Conservation (phyloP, 192 early-diverging fungal genomes). For the Coemansia sp. region DNA sequence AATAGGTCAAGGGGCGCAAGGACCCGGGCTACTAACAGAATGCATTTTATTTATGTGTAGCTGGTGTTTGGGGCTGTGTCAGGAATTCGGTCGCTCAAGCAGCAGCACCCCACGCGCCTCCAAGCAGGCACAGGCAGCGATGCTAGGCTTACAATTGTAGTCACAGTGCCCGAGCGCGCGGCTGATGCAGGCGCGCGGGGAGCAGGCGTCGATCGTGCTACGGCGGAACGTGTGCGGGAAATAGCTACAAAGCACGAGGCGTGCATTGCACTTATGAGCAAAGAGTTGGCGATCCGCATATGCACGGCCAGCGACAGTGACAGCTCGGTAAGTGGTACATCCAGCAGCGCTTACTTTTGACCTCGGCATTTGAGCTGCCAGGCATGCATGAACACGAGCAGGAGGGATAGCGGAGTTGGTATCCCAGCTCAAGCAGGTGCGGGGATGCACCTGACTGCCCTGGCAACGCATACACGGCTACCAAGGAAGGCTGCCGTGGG, state of each 20-base stretch:
- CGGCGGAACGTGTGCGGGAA: constrained; percentile 5
- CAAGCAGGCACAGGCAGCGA: background rate
- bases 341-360: background rate
- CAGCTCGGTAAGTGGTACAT: constrained; percentile 26
- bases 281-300: constrained; percentile 29
- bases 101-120: constrained; percentile 24
- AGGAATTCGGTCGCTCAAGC: constrained; percentile 45
- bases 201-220: background rate
- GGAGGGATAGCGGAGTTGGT: background rate
- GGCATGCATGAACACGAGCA: background rate
- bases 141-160: constrained; percentile 8
- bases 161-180: constrained; percentile 11
- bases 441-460: background rate
- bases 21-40: background rate
- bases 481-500: background rate
- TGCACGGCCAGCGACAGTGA: constrained; percentile 9
- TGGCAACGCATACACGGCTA: background rate
- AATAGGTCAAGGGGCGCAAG: background rate
- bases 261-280: constrained; percentile 33
- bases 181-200: constrained; percentile 7
- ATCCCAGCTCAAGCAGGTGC: background rate
- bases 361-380: background rate
- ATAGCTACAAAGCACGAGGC: constrained; percentile 16
- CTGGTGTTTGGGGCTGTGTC: constrained; percentile 37
- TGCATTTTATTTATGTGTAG: constrained; percentile 22